phyloP scores from a whole-genome alignment of 352 stramenopile species.

The Pythium aphanidermatum region DNA sequence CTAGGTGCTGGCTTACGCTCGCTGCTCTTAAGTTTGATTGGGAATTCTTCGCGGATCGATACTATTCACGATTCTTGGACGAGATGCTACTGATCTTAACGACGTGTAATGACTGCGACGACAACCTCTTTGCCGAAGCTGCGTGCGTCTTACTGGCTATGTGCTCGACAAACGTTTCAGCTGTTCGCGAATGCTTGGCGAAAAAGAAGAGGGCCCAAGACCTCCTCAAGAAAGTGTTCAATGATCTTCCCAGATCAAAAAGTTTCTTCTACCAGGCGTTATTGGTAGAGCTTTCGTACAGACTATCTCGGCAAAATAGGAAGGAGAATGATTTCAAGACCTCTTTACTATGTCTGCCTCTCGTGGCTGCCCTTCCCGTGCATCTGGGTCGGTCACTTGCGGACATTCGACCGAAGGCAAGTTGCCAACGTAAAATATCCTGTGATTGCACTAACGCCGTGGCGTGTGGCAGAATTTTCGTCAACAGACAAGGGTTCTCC shows the following conservation, averaged over 20 bases:
- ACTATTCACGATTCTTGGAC: conserved; percentile 17
- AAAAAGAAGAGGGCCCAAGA: not conserved
- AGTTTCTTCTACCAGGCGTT: conserved; percentile 33
- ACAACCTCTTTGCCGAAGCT: conserved; percentile 20
- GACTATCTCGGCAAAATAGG: conserved; percentile 20
- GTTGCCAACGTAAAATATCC: too few relatives aligned
- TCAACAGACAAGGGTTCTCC: conserved; percentile 21
- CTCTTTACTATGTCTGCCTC: too few relatives aligned
- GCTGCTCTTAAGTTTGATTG: conserved; percentile 30
- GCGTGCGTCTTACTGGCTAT: conserved; percentile 28
- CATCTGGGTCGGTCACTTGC: conserved; percentile 12
- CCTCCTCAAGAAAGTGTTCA: conserved; percentile 10
- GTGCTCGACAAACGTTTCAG: conserved; percentile 25
- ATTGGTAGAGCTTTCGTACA: conserved; percentile 26
- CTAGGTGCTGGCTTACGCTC: too few relatives aligned
- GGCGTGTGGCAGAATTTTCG: conserved; percentile 28
- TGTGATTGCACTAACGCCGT: too few relatives aligned
- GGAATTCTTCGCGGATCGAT: conserved; percentile 25
- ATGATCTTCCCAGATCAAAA: conserved; percentile 23
- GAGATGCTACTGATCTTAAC: conserved; percentile 25
- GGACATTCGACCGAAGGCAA: conserved; percentile 22
- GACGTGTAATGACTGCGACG: conserved; percentile 18
- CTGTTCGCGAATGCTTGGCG: conserved; percentile 9
- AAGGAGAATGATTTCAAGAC: conserved; percentile 15
- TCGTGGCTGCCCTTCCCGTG: conserved; percentile 14